Conservation (phyloP, 2,329 filamentous ascomycete species). For the Sarocladiaceae sp. region DNA sequence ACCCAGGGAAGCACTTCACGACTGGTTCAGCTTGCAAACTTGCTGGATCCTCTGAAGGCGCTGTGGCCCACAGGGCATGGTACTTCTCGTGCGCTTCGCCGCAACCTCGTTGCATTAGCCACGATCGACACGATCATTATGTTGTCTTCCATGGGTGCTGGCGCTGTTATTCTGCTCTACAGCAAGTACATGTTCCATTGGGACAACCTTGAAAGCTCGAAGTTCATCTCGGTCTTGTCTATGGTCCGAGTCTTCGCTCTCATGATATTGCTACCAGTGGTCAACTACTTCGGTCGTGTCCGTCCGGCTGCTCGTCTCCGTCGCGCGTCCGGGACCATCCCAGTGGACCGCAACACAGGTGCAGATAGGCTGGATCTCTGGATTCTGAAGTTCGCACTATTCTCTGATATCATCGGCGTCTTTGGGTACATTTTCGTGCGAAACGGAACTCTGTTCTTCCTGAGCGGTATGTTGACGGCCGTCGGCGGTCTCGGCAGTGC, state of each 20-base stretch:
- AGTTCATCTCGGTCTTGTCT: constrained; percentile 77
- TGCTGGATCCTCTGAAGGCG: constrained; percentile 70
- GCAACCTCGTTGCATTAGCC: constrained; percentile 78
- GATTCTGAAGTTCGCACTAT: constrained; percentile 66
- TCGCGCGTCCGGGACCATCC: constrained; percentile 27
- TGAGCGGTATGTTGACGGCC: constrained; percentile 66
- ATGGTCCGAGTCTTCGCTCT: constrained; percentile 69
- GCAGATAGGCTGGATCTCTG: constrained; percentile 72
- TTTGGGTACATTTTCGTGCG: constrained; percentile 66
- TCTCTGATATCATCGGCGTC: constrained; percentile 71
- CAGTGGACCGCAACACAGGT: constrained; percentile 52
- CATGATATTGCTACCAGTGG: constrained; percentile 64
- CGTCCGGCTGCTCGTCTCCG: constrained; percentile 38
- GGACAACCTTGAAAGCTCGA: constrained; percentile 72
- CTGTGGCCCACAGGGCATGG: constrained; percentile 66
- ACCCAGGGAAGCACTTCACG: constrained; percentile 9
- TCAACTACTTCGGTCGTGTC: constrained; percentile 69
- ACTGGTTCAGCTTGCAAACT: constrained; percentile 47
- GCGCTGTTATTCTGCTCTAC: constrained; percentile 80
- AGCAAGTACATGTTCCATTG: constrained; percentile 74
- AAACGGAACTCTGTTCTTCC: constrained; percentile 57
- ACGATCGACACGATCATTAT: constrained; percentile 77
- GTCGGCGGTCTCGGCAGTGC: constrained; percentile 81
- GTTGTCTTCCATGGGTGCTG: constrained; percentile 71
- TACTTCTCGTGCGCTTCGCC: constrained; percentile 52